Evolutionary conservation across 2,329 filamentous ascomycete genomes (phyloP).

Genomic region (Alternaria conjuncta): DNA sequence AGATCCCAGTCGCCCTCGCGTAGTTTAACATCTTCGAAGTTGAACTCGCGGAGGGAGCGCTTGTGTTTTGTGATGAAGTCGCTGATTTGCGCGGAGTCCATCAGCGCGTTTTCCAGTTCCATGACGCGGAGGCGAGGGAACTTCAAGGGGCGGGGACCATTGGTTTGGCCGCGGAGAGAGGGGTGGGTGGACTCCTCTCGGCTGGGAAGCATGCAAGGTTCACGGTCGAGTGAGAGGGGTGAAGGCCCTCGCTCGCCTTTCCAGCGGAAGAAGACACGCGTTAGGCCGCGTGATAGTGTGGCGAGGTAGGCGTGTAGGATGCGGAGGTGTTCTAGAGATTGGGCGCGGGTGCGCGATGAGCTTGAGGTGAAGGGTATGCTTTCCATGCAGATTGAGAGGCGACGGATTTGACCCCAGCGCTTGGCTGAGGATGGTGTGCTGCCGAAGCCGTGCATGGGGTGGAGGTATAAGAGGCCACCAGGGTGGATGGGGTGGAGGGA

Average conservation of each 20-base stretch:
- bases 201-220: slow-evolving; percentile 70
- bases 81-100: slow-evolving; percentile 74
- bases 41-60: slow-evolving; percentile 74
- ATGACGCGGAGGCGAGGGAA: slow-evolving; percentile 74
- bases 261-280: slow-evolving; percentile 80
- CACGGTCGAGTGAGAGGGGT: slow-evolving; percentile 72
- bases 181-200: slow-evolving; percentile 40
- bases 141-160: slow-evolving; percentile 54
- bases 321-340: slow-evolving; percentile 68
- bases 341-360: slow-evolving; percentile 61
- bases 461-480: slow-evolving; percentile 76
- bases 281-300: slow-evolving; percentile 69
- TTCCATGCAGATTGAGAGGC: slow-evolving; percentile 76
- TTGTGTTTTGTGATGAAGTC: slow-evolving; percentile 72
- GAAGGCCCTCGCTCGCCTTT: slow-evolving; percentile 74
- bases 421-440: slow-evolving; percentile 73
- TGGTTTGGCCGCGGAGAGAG: slow-evolving; percentile 38
- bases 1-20: slow-evolving; percentile 80
- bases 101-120: slow-evolving; percentile 73
- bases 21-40: slow-evolving; percentile 78
- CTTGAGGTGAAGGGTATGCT: slow-evolving; percentile 66
- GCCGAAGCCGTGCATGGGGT: slow-evolving; percentile 76
- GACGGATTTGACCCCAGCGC: slow-evolving; percentile 79
- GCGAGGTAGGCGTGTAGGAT: slow-evolving; percentile 82
- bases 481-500: slow-evolving; percentile 78